Evolutionary conservation across 2,329 filamentous ascomycete species (phyloP), one percentile per base, ranked within the genome.

Genomic region (Magnaporthiopsis poae): DNA sequence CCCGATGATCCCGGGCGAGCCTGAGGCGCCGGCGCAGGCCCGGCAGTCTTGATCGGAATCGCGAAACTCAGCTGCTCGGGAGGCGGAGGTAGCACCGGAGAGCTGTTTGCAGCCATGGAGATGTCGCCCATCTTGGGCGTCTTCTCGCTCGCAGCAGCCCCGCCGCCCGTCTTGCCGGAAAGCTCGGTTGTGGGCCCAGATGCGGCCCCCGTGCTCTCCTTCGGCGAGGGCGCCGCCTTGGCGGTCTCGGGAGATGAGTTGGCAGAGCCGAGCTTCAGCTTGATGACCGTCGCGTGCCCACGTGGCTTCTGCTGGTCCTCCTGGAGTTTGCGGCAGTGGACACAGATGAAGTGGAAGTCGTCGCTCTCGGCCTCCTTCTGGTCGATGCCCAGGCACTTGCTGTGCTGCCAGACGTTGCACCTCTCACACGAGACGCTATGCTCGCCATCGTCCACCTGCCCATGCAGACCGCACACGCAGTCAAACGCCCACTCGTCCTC

Each of bases 351-450:
- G 68, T 91, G 88, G 73, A 98, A 98, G 70, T 96, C 90, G 1
- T 91, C 87, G 62, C 88, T 83, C 70, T 96, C 94, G 0, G 92
- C 93, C 69, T 93, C 90, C 68, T 84, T 80, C 72, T 96, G 86
- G 62, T 85, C 84, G 69, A 98, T 90, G 60, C 88, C 89, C 68
- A 96, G 85, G 74, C 95, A 99, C 72, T 90, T 91, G 81, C 92
- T 96, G 74, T 99, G 95, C 75, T 98, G 94, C 95, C 95, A 99
- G 63, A 96, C 89, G 74, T 89, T 96, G 80, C 95, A 99, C 71
- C 84, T 88, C 74, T 99, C 95, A 77, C 95, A 99, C 35, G 93
- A 90, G 70, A 99, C 88, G 75, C 92, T 96, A 74, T 96, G 93
- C 9, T 91, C 89, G 52, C 95, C 95, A 75, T 98, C 95, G 72